A percentile compares a stretch with the other conserved stretches of the same genome.
Evolutionary conservation across 2,329 filamentous ascomycete genomes (phyloP).

Genomic region (Sporothrix schenckii): DNA sequence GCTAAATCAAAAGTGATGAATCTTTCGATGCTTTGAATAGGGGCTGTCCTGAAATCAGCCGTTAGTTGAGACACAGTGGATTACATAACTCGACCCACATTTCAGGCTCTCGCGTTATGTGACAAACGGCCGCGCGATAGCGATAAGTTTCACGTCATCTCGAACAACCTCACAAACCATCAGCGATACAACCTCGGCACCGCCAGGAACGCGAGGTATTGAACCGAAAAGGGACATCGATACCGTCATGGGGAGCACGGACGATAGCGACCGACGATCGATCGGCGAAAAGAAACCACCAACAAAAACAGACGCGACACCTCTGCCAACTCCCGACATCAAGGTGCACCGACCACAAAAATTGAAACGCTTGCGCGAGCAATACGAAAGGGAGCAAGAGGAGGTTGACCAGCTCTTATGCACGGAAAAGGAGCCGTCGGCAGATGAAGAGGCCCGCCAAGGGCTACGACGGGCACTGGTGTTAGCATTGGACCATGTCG

Average conservation of each 20-base stretch:
- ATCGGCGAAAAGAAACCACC: slow-evolving; percentile 23
- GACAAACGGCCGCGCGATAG: slow-evolving; percentile 1
- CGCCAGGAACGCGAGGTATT: background rate
- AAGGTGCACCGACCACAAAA: slow-evolving; percentile 31
- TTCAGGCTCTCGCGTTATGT: background rate
- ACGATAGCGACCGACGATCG: background rate
- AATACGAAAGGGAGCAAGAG: slow-evolving; percentile 26
- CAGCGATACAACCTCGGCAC: background rate
- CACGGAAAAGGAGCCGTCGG: slow-evolving; percentile 20
- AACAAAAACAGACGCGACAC: slow-evolving; percentile 25
- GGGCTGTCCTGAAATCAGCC: too few relatives aligned
- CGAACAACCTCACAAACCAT: background rate
- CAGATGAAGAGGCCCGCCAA: slow-evolving; percentile 45
- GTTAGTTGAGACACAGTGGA: background rate
- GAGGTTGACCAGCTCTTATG: background rate
- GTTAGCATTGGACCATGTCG: slow-evolving; percentile 59
- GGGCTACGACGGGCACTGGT: slow-evolving; percentile 60
- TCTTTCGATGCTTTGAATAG: too few relatives aligned
- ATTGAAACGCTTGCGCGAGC: slow-evolving; percentile 33
- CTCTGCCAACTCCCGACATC: background rate
- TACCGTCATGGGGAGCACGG: slow-evolving; percentile 25
- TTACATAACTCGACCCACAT: slow-evolving; percentile 14
- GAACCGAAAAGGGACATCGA: background rate
- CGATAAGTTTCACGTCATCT: slow-evolving; percentile 9
- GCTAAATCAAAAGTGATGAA: too few relatives aligned